Conservation (phyloP, 306 rosid species). For the Nissolia schottii region DNA sequence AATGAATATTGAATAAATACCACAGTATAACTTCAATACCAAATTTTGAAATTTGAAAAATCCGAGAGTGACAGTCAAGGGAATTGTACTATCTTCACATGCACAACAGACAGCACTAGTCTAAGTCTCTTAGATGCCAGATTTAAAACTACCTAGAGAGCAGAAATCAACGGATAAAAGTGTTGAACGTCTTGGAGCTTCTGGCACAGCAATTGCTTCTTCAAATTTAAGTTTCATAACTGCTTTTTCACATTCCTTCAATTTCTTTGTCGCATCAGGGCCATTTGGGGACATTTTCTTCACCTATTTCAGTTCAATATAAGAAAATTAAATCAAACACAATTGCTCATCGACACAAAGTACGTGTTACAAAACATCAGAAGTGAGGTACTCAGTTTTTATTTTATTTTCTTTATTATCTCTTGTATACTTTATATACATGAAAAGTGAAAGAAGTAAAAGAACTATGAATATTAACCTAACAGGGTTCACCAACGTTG, state of each 20-base stretch:
- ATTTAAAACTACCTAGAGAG: slow-evolving; percentile 64
- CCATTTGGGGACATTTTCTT: slow-evolving; percentile 84
- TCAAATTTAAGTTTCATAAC: slow-evolving; percentile 93
- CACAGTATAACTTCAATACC: not conserved
- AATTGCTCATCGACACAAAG: not conserved
- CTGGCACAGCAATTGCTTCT: slow-evolving; percentile 83
- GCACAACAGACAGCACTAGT: not conserved
- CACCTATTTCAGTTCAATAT: slow-evolving; percentile 48
- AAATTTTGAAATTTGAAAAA: not conserved
- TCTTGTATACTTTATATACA: not conserved
- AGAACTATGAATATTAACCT: not conserved
- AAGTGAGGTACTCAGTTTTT: not conserved
- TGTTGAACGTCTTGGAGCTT: slow-evolving; percentile 52
- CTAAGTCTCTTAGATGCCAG: not conserved
- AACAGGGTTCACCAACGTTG: not conserved
- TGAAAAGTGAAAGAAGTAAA: not conserved
- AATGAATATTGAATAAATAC: slow-evolving; percentile 18
- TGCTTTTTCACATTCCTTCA: slow-evolving; percentile 97
- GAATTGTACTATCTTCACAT: not conserved
- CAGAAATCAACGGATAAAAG: slow-evolving; percentile 69
- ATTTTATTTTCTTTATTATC: too few species aligned
- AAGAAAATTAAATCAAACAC: slow-evolving; percentile 12
- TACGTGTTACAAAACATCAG: not conserved
- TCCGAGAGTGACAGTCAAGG: not conserved
- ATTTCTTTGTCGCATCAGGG: slow-evolving; percentile 81